Percentiles rank a stretch among this genome's conserved stretches.
Evolutionary conservation across 108 stramenopile species (phyloP).

Genomic region (Nitzschia sp.): DNA sequence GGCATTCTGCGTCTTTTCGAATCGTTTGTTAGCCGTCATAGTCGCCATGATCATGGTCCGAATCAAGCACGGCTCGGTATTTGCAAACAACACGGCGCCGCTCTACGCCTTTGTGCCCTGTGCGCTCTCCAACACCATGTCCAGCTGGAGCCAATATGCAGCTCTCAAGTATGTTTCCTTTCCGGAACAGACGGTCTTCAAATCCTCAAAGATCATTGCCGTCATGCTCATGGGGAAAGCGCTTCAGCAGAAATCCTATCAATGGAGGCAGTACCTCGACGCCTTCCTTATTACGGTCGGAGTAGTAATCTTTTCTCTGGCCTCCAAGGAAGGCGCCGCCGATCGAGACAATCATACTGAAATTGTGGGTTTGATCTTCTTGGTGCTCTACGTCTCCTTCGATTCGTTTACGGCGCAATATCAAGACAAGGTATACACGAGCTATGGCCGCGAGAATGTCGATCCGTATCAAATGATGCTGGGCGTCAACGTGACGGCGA

Average conservation of each 20-base stretch:
- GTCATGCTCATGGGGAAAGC: conserved; percentile 98
- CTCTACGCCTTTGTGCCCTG: conserved; percentile 92
- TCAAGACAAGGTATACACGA: conserved; percentile 95
- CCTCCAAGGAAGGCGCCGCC: conserved; percentile 52
- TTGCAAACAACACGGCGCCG: conserved; percentile 81
- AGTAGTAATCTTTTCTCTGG: conserved; percentile 87
- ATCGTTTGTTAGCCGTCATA: conserved; percentile 93
- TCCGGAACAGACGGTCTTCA: conserved; percentile 97
- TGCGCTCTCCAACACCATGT: conserved; percentile 94
- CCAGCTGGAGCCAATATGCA: conserved; percentile 96
- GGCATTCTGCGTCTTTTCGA: conserved; percentile 98
- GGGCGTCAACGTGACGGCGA: conserved; percentile 94
- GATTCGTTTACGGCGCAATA: conserved; percentile 99
- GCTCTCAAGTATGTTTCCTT: conserved; percentile 96
- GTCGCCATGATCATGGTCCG: conserved; percentile 87
- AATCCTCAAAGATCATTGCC: conserved; percentile 97
- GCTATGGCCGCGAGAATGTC: conserved; percentile 88
- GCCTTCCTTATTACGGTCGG: conserved; percentile 94
- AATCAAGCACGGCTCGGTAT: conserved; percentile 75
- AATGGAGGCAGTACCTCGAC: conserved; percentile 84
- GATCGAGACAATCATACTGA: conserved; percentile 64
- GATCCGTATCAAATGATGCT: conserved; percentile 99
- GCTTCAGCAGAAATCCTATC: conserved; percentile 89
- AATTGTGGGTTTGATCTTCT: conserved; percentile 86
- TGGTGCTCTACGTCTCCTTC: conserved; percentile 91